Evolutionary conservation across 2,329 filamentous ascomycete genomes (phyloP).

Genomic region (Podosphaera fusca): DNA sequence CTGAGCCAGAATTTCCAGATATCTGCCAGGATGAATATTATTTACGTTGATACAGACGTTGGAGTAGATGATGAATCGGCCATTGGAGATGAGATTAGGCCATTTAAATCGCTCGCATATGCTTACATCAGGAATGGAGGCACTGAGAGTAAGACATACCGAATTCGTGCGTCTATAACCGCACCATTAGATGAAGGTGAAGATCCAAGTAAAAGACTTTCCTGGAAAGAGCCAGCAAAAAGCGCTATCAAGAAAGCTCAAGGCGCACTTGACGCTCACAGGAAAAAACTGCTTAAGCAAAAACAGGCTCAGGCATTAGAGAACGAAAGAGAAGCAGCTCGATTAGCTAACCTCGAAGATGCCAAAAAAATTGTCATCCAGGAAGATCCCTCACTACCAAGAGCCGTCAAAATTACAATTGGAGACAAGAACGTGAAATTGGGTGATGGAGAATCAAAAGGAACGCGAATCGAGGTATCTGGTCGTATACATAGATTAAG

Average conservation of each 20-base stretch:
- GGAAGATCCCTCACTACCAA: conserved; percentile 50
- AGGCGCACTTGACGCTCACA: conserved; percentile 48
- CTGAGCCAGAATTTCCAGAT: too few species aligned
- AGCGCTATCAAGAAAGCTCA: conserved; percentile 68
- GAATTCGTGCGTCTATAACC: conserved; percentile 43
- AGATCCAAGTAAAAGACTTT: conserved; percentile 37
- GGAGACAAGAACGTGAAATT: conserved; percentile 42
- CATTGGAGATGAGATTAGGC: conserved; percentile 45
- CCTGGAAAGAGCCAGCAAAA: conserved; percentile 68
- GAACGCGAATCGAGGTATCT: conserved; percentile 54
- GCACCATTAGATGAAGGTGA: conserved; percentile 35
- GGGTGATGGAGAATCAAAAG: conserved; percentile 33
- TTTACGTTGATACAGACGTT: conserved; percentile 63
- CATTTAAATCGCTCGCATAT: conserved; percentile 61
- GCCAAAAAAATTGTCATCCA: conserved; percentile 52
- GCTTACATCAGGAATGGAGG: conserved; percentile 42
- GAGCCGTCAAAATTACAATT: conserved; percentile 53
- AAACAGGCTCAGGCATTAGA: conserved; percentile 48
- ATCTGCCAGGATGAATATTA: conserved; percentile 17
- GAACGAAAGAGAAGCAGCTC: conserved; percentile 48
- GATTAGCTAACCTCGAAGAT: conserved; percentile 48
- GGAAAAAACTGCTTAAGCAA: conserved; percentile 68
- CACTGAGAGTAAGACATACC: conserved; percentile 34
- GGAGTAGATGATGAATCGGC: conserved; percentile 47
- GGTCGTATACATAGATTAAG: conserved; percentile 67